Percentiles rank a stretch among this genome's conserved stretches.
These are phyloP conservation scores for Rhodotorula sp. DNA, from an alignment of 1,284 basidiomycete species.

Conservation along the genomic window DNA sequence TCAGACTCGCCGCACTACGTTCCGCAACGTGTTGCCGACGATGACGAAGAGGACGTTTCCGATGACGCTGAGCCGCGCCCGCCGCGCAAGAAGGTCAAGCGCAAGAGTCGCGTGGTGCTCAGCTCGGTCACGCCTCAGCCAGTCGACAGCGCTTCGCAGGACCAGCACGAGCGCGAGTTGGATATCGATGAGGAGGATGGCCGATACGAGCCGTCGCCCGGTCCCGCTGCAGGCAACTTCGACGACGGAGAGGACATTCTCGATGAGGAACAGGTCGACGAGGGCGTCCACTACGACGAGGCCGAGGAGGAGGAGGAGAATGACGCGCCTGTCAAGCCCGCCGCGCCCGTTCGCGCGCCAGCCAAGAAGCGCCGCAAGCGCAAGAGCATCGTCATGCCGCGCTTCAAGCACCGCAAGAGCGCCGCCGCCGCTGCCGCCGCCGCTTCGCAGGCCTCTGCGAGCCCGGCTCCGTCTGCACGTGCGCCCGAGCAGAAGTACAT, in stretches of 20 bases:
- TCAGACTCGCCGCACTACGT: too few relatives aligned
- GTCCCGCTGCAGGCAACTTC: too few relatives aligned
- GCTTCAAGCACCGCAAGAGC: background rate
- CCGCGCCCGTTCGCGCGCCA: too few relatives aligned
- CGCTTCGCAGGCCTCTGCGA: background rate
- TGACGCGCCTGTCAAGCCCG: background rate
- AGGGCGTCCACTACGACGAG: too few relatives aligned
- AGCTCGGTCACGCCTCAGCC: background rate
- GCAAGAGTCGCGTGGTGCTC: background rate
- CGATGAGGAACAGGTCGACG: too few relatives aligned
- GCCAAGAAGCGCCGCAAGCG: slow-evolving; percentile 13
- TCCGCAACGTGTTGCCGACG: background rate
- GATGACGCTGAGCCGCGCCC: background rate
- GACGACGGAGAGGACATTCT: too few relatives aligned
- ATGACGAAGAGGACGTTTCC: background rate
- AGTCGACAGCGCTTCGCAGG: too few relatives aligned
- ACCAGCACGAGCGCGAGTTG: background rate
- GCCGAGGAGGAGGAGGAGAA: background rate
- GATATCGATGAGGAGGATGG: background rate
- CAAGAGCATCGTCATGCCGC: slow-evolving; percentile 11
- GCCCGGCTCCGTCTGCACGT: background rate
- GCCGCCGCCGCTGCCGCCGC: background rate
- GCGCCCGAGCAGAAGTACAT: background rate
- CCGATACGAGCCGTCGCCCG: background rate
- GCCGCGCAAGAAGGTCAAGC: background rate